These are phyloP conservation scores for Apium graveolens DNA, from an alignment of 129 eudicot species.

Conservation along the genomic window DNA sequence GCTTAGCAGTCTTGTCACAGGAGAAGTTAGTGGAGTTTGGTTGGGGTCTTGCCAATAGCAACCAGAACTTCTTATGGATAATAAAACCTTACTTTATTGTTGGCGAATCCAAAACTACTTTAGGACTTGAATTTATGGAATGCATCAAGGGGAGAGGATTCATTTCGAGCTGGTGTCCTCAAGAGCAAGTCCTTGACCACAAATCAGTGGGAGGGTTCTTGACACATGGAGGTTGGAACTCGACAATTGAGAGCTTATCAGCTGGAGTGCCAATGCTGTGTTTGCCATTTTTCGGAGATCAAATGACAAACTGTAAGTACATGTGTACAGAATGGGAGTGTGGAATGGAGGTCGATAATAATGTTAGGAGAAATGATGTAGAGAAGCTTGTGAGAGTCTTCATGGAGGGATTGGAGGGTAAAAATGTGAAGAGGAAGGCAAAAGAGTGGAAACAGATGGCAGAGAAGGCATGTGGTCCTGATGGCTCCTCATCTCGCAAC, in stretches of 20 bases:
- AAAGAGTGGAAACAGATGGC: not conserved
- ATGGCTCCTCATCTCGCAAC: not conserved
- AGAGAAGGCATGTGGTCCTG: not conserved
- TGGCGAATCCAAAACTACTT: not conserved
- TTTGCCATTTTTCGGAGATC: constrained; percentile 5
- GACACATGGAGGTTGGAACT: constrained; percentile 12
- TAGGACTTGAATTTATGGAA: constrained; percentile 1
- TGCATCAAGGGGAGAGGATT: not conserved
- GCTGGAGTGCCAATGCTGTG: constrained; percentile 6
- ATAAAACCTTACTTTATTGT: not conserved
- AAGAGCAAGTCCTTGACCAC: not conserved
- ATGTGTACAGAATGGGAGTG: not conserved
- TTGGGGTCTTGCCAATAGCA: constrained; percentile 11
- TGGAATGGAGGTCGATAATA: not conserved
- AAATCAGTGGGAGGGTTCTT: not conserved
- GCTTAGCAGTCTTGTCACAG: not conserved
- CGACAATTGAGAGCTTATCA: not conserved
- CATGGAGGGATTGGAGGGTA: not conserved
- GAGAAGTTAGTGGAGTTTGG: constrained; percentile 6
- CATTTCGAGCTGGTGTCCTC: constrained; percentile 4
- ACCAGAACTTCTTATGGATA: constrained; percentile 7
- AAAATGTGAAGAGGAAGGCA: not conserved
- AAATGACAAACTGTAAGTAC: not conserved
- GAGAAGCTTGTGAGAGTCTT: not conserved
- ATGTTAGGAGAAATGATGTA: not conserved